Evolutionary conservation across 768 basidiomycete genomes (phyloP).

Genomic region (Mycena capillaripes): DNA sequence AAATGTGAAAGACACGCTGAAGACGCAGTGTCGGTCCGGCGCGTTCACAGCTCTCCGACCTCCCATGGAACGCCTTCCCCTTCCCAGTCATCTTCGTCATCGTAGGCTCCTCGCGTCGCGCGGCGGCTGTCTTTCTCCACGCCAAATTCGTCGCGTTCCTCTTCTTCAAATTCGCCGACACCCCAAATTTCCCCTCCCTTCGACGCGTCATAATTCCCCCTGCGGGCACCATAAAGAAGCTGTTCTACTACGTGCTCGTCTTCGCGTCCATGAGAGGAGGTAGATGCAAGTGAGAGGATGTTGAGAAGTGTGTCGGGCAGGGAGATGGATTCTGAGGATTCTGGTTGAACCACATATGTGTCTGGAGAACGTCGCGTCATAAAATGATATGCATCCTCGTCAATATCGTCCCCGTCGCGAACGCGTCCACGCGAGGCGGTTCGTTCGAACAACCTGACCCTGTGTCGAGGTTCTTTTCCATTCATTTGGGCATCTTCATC

Average conservation of each 20-base stretch:
- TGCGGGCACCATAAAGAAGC: slow-evolving; percentile 67
- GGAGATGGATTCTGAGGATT: slow-evolving; percentile 70
- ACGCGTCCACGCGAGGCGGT: slow-evolving; percentile 14
- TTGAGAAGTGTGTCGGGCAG: slow-evolving; percentile 70
- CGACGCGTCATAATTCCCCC: slow-evolving; percentile 69
- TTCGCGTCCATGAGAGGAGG: slow-evolving; percentile 56
- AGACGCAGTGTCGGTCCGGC: background rate
- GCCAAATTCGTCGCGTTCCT: slow-evolving; percentile 42
- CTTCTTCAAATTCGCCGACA: slow-evolving; percentile 72
- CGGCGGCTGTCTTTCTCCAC: background rate
- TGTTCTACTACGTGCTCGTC: slow-evolving; percentile 71
- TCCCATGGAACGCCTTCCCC: slow-evolving; percentile 89
- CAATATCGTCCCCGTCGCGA: background rate
- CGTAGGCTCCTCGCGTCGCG: slow-evolving; percentile 33
- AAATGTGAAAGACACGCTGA: slow-evolving; percentile 18
- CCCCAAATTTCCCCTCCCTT: slow-evolving; percentile 85
- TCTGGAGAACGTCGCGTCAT: slow-evolving; percentile 42
- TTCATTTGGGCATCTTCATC: slow-evolving; percentile 43
- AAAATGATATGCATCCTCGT: slow-evolving; percentile 43
- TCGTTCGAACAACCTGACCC: slow-evolving; percentile 27
- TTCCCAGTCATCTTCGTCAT: slow-evolving; percentile 81
- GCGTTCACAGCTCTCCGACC: slow-evolving; percentile 74
- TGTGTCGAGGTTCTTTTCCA: slow-evolving; percentile 4
- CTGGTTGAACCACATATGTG: slow-evolving; percentile 38
- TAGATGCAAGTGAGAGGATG: slow-evolving; percentile 72